These are phyloP conservation scores for Discostella pseudostelligera DNA, from an alignment of 108 stramenopile species.

Conservation along the genomic window DNA sequence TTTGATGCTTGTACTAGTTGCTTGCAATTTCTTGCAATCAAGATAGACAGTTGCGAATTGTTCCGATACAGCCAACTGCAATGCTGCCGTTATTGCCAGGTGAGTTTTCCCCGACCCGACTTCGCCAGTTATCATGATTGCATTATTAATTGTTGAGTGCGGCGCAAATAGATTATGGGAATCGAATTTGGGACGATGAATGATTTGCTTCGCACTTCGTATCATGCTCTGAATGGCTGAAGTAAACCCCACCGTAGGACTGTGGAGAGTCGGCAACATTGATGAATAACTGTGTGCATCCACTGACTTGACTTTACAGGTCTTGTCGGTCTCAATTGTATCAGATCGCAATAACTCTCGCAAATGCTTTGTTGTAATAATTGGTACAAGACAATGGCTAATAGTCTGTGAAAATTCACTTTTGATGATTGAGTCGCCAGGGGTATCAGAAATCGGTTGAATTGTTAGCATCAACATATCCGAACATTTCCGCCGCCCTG, in stretches of 20 bases:
- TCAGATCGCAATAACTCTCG: not conserved
- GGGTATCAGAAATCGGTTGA: not conserved
- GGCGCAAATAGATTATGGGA: not conserved
- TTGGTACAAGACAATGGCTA: slow-evolving; percentile 9
- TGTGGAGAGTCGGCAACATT: not conserved
- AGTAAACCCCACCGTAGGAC: slow-evolving; percentile 16
- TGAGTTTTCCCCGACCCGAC: slow-evolving; percentile 81
- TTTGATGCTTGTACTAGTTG: slow-evolving; percentile 26
- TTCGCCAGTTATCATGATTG: slow-evolving; percentile 48
- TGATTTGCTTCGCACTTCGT: slow-evolving; percentile 5
- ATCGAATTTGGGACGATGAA: not conserved
- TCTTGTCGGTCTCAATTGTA: slow-evolving; percentile 4
- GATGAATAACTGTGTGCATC: slow-evolving; percentile 2
- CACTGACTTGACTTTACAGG: not conserved
- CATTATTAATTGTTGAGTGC: slow-evolving; percentile 5
- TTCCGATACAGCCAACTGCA: slow-evolving; percentile 27
- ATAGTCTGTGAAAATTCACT: not conserved
- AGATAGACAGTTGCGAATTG: slow-evolving; percentile 53
- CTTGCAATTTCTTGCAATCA: slow-evolving; percentile 70
- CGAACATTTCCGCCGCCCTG: slow-evolving; percentile 2
- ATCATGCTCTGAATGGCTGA: slow-evolving; percentile 19
- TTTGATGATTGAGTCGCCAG: not conserved
- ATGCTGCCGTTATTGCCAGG: slow-evolving; percentile 49
- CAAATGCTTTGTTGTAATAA: slow-evolving; percentile 16
- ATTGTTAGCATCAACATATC: slow-evolving; percentile 6